These are phyloP conservation scores for Friedmanniomyces endolithicus DNA, from an alignment of 495 filamentous ascomycete genomes.

Conservation along the genomic window DNA sequence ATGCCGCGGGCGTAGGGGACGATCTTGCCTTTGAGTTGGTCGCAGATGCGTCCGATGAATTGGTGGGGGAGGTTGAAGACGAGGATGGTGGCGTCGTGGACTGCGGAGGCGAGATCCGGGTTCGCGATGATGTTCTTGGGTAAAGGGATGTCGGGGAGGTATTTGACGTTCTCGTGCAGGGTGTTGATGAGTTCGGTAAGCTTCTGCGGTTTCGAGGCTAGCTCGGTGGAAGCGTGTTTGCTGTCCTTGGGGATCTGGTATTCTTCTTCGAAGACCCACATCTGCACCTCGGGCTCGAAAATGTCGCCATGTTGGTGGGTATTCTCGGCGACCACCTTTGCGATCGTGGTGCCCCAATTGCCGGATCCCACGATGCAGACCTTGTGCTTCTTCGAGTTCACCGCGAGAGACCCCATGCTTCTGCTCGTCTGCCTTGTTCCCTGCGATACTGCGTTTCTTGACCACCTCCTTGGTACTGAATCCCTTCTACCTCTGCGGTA, in stretches of 20 bases:
- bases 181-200: conserved; percentile 84
- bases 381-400: conserved; percentile 58
- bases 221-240: conserved; percentile 36
- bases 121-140: conserved; percentile 81
- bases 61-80: conserved; percentile 98
- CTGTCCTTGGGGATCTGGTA: conserved; percentile 53
- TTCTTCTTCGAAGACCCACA: conserved; percentile 95
- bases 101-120: conserved; percentile 70
- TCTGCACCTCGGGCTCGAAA: conserved; percentile 82
- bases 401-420: background rate
- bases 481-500: too few relatives aligned
- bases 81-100: conserved; percentile 70
- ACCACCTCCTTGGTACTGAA: background rate
- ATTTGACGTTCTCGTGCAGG: conserved; percentile 93
- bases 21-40: conserved; percentile 74
- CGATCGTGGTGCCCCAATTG: conserved; percentile 96
- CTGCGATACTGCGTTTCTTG: background rate
- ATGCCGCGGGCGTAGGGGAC: conserved; percentile 85
- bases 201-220: conserved; percentile 57
- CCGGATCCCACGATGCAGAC: conserved; percentile 89
- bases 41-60: conserved; percentile 82
- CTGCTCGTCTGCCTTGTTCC: background rate
- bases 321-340: conserved; percentile 94
- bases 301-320: conserved; percentile 58
- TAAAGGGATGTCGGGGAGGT: conserved; percentile 75